These are phyloP conservation scores for Nicotiana tabacum DNA, from an alignment of 257 asterid genomes.

Conservation along the genomic window DNA sequence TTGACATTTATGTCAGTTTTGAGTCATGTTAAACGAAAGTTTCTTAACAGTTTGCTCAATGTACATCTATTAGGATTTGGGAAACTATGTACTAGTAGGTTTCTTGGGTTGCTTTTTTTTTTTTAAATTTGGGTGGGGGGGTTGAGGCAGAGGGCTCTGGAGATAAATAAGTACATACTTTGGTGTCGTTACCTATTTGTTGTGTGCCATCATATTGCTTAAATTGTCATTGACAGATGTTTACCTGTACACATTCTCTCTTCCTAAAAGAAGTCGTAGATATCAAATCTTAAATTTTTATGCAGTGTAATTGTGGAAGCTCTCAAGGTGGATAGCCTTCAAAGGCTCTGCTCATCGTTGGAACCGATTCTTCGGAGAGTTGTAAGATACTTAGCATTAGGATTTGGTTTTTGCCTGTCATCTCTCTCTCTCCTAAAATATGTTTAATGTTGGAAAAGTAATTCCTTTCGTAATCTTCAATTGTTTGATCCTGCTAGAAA, in stretches of 20 bases:
- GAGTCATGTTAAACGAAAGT: neutral
- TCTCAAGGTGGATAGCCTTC: constrained; percentile 86
- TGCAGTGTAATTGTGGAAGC: constrained; percentile 98
- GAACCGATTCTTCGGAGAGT: constrained; percentile 98
- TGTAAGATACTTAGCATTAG: constrained; percentile 42
- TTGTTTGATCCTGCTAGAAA: neutral
- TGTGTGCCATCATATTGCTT: neutral
- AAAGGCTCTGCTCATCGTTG: constrained; percentile 91
- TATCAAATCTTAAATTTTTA: constrained; percentile 7
- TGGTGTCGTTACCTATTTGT: neutral
- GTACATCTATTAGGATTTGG: neutral
- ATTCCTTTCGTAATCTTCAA: neutral
- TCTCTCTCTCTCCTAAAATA: neutral
- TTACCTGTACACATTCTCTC: neutral
- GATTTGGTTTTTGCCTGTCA: neutral
- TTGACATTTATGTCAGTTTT: neutral
- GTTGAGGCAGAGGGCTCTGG: neutral
- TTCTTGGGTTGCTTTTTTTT: neutral
- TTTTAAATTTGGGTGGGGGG: neutral
- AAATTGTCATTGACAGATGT: neutral
- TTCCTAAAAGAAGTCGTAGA: neutral
- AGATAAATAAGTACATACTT: neutral
- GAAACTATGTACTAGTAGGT: neutral
- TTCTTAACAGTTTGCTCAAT: neutral
- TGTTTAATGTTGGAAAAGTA: neutral